Evolutionary conservation across 2,329 filamentous ascomycete genomes (phyloP), one percentile per base, ranked within the genome.

Genomic region (Helminthosporium solani): DNA sequence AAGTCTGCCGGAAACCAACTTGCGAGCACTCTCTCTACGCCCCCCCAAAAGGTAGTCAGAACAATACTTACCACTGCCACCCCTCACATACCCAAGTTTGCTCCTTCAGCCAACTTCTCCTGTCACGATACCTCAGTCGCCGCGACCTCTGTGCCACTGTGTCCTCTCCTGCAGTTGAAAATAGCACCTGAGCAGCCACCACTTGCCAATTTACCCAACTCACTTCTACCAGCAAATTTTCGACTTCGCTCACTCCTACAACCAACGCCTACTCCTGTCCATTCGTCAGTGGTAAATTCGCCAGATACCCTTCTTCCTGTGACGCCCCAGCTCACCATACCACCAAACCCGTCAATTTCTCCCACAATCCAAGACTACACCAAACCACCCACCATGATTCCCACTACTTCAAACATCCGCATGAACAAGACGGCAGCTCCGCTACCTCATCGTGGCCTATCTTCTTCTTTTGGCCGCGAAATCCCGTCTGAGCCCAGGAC

Each of bases 351-450:
- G 9, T 49, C 49, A 7, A 50, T 41, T 9, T 46, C 47, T 55
- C 58, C 19, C 38, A 50, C 43, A 60, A 34, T 43, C 54, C 46
- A 44, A 40, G 48, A 44, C 50, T 50, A 16, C 49, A 56, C 47
- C 57, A 47, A 15, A 36, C 33, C 39, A 53, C 53, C 41, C 57
- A 42, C 39, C 23, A 30, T 44, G n/a, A 6, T 9, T 46, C 6
- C 40, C 42, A 12, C 12, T 23, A 15, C 27, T 36, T 15, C 21
- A 25, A 8, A 33, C 23, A n/a, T n/a, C 15, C 8, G 23, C 20
- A 30, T 14, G 23, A 25, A 25, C 23, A 25, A n/a, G 11, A 16
- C 14, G 19, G 25, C 36, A 7, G 27, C 33, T 6, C 25, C 35
- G 18, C 35, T 44, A 14, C 36, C 41, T 2, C 40, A 37, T 4